Evolutionary conservation across 352 stramenopile genomes (phyloP).

Genomic region (Bremia lactucae): DNA sequence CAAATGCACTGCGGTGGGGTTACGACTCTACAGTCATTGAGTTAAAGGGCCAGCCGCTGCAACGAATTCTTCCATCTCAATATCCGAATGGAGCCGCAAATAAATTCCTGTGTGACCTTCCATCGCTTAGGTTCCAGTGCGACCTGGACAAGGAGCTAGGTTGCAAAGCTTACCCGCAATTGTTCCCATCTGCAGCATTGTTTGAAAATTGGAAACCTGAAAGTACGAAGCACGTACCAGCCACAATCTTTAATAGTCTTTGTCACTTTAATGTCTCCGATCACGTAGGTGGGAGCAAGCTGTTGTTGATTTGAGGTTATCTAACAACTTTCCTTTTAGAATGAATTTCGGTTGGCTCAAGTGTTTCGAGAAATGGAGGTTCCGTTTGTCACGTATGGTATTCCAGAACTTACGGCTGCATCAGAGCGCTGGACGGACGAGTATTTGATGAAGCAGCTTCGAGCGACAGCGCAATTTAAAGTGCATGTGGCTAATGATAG

Average conservation of each 20-base stretch:
- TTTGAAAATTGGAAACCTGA: constrained; percentile 79
- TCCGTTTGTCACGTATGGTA: constrained; percentile 88
- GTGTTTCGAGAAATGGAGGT: constrained; percentile 87
- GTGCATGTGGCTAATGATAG: constrained; percentile 76
- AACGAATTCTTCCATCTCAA: constrained; percentile 16
- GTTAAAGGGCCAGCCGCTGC: constrained; percentile 23
- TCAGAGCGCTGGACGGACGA: constrained; percentile 79
- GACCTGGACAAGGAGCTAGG: constrained; percentile 26
- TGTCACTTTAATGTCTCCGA: constrained; percentile 58
- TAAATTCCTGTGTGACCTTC: constrained; percentile 44
- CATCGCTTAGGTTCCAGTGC: constrained; percentile 46
- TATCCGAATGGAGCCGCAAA: constrained; percentile 39
- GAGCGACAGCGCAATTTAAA: constrained; percentile 29
- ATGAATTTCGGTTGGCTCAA: constrained; percentile 78
- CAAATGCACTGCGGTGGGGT: constrained; percentile 19
- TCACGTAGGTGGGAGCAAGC: constrained; percentile 18
- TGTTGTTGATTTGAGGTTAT: constrained; percentile 4
- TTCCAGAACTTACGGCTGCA: constrained; percentile 73
- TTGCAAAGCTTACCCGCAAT: constrained; percentile 52
- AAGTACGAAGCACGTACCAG: constrained; percentile 19
- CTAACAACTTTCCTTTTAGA: no score
- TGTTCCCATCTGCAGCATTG: constrained; percentile 58
- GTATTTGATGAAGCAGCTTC: constrained; percentile 44
- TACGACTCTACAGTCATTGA: constrained; percentile 8
- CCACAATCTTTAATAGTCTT: constrained; percentile 42